A percentile compares a stretch with the other conserved stretches of the same genome.
phyloP scores from a whole-genome alignment of 257 asterid genomes.

The Asclepias syriaca region DNA sequence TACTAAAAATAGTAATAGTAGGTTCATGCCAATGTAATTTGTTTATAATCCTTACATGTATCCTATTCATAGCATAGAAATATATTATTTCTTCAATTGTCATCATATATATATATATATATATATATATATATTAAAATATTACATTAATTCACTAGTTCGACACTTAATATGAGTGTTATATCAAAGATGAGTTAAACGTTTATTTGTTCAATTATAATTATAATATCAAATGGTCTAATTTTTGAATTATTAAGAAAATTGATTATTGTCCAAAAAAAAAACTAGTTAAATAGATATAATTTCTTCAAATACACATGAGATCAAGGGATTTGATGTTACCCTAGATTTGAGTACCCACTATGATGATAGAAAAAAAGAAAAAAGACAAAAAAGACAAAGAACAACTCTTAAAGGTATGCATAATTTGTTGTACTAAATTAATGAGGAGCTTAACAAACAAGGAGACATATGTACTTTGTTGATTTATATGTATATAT shows the following conservation, averaged over 20 bases:
- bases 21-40: neutral
- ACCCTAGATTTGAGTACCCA: neutral
- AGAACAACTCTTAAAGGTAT: neutral
- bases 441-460: conserved; percentile 1
- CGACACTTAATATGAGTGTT: no score
- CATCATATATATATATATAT: no score
- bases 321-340: neutral
- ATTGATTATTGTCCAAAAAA: no score
- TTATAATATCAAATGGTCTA: no score
- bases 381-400: neutral
- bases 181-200: no score
- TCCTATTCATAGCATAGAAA: neutral
- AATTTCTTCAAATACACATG: neutral
- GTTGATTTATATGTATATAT: neutral
- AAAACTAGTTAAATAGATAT: no score
- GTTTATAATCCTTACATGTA: neutral
- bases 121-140: no score
- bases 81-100: neutral
- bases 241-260: no score
- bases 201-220: no score
- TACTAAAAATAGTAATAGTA: neutral
- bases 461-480: neutral
- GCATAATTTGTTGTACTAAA: neutral
- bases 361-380: neutral
- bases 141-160: no score